These are phyloP conservation scores for Diaporthe australafricana DNA, from an alignment of 2,329 filamentous ascomycete species.

Conservation along the genomic window DNA sequence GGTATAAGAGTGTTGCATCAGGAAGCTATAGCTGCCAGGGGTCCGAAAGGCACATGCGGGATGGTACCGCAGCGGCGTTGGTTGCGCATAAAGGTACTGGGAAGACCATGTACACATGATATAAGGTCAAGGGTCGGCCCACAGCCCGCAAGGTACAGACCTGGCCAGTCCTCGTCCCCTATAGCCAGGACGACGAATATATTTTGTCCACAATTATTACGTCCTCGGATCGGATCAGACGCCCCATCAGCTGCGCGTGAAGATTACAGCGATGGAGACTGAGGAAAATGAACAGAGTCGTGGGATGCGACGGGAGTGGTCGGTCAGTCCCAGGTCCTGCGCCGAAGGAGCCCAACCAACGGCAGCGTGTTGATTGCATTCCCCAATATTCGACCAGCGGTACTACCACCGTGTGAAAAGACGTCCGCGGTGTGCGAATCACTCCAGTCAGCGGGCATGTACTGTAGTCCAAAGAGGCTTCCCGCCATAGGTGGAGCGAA, in stretches of 20 bases:
- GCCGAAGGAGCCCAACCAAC: conserved; percentile 31
- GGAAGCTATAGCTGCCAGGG: conserved; percentile 29
- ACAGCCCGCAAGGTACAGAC: conserved; percentile 8
- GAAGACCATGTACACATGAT: conserved; percentile 28
- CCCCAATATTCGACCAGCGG: conserved; percentile 33
- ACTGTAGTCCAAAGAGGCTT: conserved; percentile 33
- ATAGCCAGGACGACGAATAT: not conserved
- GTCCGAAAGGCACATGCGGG: conserved; percentile 25
- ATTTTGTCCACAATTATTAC: conserved; percentile 30
- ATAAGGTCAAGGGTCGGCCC: conserved; percentile 25
- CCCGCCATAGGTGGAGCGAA: conserved; percentile 33
- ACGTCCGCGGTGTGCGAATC: conserved; percentile 35
- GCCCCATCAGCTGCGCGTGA: conserved; percentile 23
- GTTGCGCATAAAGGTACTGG: conserved; percentile 23
- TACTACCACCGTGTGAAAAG: conserved; percentile 35
- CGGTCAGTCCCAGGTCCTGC: conserved; percentile 8
- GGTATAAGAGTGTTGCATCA: conserved; percentile 34
- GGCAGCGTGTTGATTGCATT: conserved; percentile 28
- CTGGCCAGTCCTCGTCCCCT: conserved; percentile 20
- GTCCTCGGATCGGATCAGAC: conserved; percentile 27
- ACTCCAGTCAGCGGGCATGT: conserved; percentile 24
- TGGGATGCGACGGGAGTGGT: conserved; percentile 20
- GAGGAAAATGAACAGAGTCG: conserved; percentile 17
- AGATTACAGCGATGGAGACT: conserved; percentile 2
- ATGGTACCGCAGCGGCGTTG: conserved; percentile 32